phyloP scores from a whole-genome alignment of 202 grass and related monocot species.

The Brachypodium distachyon region DNA sequence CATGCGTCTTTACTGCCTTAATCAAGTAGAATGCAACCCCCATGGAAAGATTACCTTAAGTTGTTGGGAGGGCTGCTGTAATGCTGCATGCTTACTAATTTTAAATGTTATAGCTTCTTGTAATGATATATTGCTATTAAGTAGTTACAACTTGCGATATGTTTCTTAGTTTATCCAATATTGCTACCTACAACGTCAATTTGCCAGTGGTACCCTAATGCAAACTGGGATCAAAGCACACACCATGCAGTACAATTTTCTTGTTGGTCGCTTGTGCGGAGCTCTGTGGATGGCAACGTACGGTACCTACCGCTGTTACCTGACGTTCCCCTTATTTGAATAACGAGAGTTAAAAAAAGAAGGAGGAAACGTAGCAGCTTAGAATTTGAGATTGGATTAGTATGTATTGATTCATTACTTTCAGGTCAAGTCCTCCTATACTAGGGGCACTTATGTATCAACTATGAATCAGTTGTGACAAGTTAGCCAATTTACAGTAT shows the following conservation, averaged over 20 bases:
- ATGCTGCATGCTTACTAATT: background rate
- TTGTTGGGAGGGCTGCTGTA: background rate
- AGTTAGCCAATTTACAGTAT: background rate
- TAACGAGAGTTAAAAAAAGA: background rate
- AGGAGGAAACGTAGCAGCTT: background rate
- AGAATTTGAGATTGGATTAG: background rate
- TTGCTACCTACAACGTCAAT: background rate
- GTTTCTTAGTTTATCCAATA: background rate
- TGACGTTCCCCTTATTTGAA: no score
- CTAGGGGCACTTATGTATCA: background rate
- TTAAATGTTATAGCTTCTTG: background rate
- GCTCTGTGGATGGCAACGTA: no score
- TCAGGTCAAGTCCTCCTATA: background rate
- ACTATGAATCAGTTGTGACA: background rate
- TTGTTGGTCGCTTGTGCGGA: no score
- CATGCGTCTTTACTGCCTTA: background rate
- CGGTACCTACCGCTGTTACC: no score
- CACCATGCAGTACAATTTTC: no score
- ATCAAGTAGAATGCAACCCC: background rate
- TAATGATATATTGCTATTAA: background rate
- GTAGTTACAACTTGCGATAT: background rate
- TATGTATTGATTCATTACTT: background rate
- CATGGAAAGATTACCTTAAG: background rate
- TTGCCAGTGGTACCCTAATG: no score
- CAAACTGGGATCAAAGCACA: no score